phyloP scores from a whole-genome alignment of 2,329 filamentous ascomycete species.

The Pseudocercospora fuligena region DNA sequence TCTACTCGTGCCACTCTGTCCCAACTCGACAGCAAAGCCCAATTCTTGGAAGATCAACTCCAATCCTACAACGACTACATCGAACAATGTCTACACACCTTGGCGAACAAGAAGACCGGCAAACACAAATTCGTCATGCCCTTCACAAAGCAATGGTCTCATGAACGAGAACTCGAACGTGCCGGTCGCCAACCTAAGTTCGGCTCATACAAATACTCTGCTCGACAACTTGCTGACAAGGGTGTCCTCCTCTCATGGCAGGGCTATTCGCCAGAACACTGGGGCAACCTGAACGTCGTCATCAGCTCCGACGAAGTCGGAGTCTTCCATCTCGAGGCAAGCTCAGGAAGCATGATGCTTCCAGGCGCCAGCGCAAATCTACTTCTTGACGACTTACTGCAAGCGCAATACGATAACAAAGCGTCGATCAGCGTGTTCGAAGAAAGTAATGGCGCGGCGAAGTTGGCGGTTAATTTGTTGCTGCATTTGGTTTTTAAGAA shows the following conservation, averaged over 20 bases:
- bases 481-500: constrained; percentile 98
- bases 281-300: constrained; percentile 90
- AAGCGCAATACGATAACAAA: constrained; percentile 95
- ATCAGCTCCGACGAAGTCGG: constrained; percentile 94
- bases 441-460: constrained; percentile 59
- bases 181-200: constrained; percentile 95
- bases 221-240: constrained; percentile 85
- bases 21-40: constrained; percentile 82
- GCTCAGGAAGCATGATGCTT: constrained; percentile 90
- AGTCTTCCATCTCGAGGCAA: constrained; percentile 90
- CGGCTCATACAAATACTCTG: constrained; percentile 96
- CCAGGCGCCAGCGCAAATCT: constrained; percentile 88
- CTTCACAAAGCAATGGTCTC: constrained; percentile 98
- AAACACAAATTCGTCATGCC: constrained; percentile 78
- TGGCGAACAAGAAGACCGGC: constrained; percentile 97
- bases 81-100: constrained; percentile 94
- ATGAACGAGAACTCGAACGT: constrained; percentile 92
- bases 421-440: constrained; percentile 97
- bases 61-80: constrained; percentile 99
- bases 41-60: constrained; percentile 90
- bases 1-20: constrained; percentile 75
- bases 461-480: constrained; percentile 94
- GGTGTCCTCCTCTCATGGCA: constrained; percentile 93
- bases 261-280: constrained; percentile 80
- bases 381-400: constrained; percentile 88